Evolutionary conservation across 2,329 filamentous ascomycete genomes (phyloP).

Genomic region (Colletotrichum sp.): DNA sequence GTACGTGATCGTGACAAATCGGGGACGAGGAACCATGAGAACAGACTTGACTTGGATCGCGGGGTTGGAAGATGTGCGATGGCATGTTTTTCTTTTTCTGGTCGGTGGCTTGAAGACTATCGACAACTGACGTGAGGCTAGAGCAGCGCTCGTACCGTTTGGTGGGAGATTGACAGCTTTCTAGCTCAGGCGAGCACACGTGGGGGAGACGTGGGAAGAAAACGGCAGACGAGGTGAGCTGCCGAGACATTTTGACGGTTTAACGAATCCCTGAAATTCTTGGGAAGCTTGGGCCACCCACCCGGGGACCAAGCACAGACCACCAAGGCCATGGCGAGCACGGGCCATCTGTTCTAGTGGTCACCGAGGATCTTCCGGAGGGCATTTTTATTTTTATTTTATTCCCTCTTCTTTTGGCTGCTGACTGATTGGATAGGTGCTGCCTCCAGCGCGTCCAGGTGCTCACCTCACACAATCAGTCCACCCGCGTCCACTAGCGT

Average conservation of each 20-base stretch:
- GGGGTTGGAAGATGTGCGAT: neutral
- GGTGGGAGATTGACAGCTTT: neutral
- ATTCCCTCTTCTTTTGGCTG: neutral
- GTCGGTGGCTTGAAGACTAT: neutral
- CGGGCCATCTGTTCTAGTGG: neutral
- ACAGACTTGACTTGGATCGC: neutral
- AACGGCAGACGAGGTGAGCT: neutral
- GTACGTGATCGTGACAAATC: neutral
- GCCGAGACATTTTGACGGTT: neutral
- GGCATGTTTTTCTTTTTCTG: neutral
- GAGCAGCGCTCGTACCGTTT: neutral
- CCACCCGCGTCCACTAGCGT: neutral
- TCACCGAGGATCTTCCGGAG: conserved; percentile 5
- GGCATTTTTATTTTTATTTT: neutral
- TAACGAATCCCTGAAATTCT: neutral
- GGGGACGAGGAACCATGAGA: neutral
- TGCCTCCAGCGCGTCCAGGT: neutral
- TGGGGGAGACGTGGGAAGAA: neutral
- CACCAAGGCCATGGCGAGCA: neutral
- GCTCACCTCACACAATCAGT: neutral
- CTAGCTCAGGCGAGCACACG: neutral
- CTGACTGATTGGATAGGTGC: neutral
- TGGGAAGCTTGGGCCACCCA: neutral
- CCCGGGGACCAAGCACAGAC: neutral
- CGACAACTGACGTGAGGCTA: neutral